These are phyloP conservation scores for Phytophthora capsici DNA, from an alignment of 352 stramenopile species.

Conservation along the genomic window DNA sequence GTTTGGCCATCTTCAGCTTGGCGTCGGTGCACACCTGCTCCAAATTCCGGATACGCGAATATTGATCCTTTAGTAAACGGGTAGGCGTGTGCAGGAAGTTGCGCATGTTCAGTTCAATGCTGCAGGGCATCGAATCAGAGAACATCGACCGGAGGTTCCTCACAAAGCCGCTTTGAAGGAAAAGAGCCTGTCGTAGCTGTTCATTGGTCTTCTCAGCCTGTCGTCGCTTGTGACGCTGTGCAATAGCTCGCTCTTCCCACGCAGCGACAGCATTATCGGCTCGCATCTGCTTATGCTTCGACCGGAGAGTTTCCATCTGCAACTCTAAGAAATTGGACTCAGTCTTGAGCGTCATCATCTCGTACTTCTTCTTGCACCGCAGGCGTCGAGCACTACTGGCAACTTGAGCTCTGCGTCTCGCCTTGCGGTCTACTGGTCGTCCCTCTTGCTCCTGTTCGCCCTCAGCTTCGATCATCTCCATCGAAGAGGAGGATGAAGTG, in stretches of 20 bases:
- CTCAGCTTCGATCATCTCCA: constrained; percentile 15
- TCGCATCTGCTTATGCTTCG: constrained; percentile 45
- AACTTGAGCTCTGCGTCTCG: constrained; percentile 49
- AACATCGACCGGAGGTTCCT: constrained; percentile 37
- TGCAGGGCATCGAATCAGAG: constrained; percentile 23
- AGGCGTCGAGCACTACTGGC: constrained; percentile 56
- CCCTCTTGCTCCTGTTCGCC: constrained; percentile 17
- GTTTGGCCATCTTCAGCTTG: constrained; percentile 36
- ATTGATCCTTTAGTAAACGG: constrained; percentile 23
- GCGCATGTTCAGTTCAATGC: constrained; percentile 37
- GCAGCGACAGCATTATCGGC: constrained; percentile 31
- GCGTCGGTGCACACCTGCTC: constrained; percentile 31
- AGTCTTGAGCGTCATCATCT: constrained; percentile 46
- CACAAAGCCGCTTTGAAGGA: constrained; percentile 34
- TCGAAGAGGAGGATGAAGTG: background rate
- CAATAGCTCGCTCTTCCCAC: constrained; percentile 54
- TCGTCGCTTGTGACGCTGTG: constrained; percentile 46
- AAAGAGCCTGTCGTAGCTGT: constrained; percentile 36
- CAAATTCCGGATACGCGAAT: constrained; percentile 26
- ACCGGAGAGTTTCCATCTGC: constrained; percentile 45
- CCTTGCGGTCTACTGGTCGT: constrained; percentile 35
- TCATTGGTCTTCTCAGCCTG: constrained; percentile 37
- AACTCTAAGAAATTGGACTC: constrained; percentile 48
- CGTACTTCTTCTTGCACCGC: constrained; percentile 54
- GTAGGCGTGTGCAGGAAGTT: constrained; percentile 38